Percentiles rank a stretch among this genome's conserved stretches.
Conservation (phyloP, 2,329 filamentous ascomycete genomes). For the Pestalotiopsis sp. region DNA sequence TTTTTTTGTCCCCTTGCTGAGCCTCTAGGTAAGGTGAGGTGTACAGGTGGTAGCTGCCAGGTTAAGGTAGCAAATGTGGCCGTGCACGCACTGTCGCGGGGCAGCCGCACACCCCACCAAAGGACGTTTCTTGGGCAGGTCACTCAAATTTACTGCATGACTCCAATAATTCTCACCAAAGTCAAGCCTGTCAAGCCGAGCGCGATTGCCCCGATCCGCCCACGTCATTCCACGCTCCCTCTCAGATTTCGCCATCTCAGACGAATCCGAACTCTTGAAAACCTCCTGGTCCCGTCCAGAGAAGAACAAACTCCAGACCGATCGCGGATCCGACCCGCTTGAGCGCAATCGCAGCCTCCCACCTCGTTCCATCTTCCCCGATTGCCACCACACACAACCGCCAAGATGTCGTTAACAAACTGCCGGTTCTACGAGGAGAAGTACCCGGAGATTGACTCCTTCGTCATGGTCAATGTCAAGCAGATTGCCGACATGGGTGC, state of each 20-base stretch:
- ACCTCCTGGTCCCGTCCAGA: not conserved
- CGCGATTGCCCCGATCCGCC: not conserved
- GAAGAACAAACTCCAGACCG: not conserved
- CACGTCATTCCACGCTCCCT: not conserved
- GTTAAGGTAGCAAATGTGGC: constrained; percentile 2
- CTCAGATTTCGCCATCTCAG: not conserved
- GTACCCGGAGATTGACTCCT: constrained; percentile 97
- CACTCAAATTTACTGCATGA: constrained; percentile 10
- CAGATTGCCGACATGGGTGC: constrained; percentile 99
- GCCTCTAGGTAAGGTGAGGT: not conserved
- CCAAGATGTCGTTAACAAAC: constrained; percentile 91
- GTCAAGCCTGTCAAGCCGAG: not conserved
- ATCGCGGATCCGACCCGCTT: not conserved
- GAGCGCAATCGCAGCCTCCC: constrained; percentile 7
- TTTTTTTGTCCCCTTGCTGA: not conserved
- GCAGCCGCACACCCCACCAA: constrained; percentile 6
- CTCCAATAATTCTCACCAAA: constrained; percentile 6
- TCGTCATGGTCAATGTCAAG: constrained; percentile 99
- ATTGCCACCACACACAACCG: constrained; percentile 37
- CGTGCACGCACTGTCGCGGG: constrained; percentile 6
- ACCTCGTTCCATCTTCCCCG: constrained; percentile 10
- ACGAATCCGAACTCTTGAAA: not conserved
- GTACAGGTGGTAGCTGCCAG: not conserved
- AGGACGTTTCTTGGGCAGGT: not conserved
- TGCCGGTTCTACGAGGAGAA: constrained; percentile 98